Evolutionary conservation across 2,329 filamentous ascomycete species (phyloP), one percentile per base, ranked within the genome.

Genomic region (Trichoderma breve): DNA sequence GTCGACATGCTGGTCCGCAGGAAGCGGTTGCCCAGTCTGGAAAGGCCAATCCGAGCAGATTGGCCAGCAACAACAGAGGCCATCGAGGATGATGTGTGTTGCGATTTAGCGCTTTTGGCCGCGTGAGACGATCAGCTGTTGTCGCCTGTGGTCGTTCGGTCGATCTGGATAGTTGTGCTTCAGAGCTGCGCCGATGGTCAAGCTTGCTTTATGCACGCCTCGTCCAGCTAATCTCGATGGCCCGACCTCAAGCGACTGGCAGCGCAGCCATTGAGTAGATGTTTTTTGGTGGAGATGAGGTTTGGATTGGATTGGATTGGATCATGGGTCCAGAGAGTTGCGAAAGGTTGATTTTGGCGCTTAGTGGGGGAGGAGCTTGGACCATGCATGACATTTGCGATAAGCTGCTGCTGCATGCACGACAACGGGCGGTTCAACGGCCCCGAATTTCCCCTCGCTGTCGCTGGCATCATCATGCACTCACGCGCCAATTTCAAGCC

Each of bases 11-110:
- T 73, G 73, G 80, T 75, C 72, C 78, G 79, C 73, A 78, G 78
- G 65, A 77, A 75, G 66, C 77, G 80, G 65, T 80, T 74, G 73
- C 76, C 76, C 73, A 80, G 81, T 75, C 81, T 81, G 60, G 81
- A 79, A 39, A 86, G 75, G 36, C 80, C 80, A 69, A 77, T 80
- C 76, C 85, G 81, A 64, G 81, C 74, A 70, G 83, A 82, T 78
- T 83, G 83, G 75, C 85, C 78, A 70, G 85, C 76, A 71, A 82
- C 79, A 68, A 82, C 74, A 60, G 83, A 80, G 64, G 83, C 82
- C 86, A 88, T 87, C 72, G 73, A 73, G 68, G 53, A 15, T 47
- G 65, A 26, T 39, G 12, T 55, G 58, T 57, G 43, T 14, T 62
- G 60, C 51, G 43, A 47, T 71, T 36, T 60, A 32, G 32, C 62